phyloP scores from a whole-genome alignment of 1,284 basidiomycete genomes.

The Cystobasidium slooffiae region DNA sequence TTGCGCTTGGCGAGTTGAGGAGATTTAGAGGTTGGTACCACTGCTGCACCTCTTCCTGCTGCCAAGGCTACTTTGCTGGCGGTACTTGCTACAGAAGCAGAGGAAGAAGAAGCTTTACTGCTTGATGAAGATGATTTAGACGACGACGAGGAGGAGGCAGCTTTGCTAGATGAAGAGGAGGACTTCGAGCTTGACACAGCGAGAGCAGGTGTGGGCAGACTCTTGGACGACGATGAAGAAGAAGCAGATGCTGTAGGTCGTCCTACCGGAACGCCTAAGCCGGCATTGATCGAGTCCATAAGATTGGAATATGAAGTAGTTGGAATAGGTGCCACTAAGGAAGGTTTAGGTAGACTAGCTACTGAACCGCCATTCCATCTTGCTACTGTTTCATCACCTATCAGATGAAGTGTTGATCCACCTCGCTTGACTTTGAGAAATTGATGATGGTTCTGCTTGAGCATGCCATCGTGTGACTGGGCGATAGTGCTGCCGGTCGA shows the following conservation, averaged over 20 bases:
- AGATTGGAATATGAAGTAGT: conserved; percentile 33
- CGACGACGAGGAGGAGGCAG: conserved; percentile 9
- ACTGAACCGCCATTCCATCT: conserved; percentile 35
- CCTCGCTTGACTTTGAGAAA: conserved; percentile 36
- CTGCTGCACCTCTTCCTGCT: conserved; percentile 10
- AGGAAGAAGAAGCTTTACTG: conserved; percentile 5
- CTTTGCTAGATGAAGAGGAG: background rate
- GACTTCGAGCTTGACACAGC: background rate
- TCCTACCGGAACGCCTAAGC: conserved; percentile 30
- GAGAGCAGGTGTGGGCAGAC: background rate
- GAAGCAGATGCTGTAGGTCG: conserved; percentile 19
- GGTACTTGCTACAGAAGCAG: background rate
- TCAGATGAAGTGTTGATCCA: conserved; percentile 30
- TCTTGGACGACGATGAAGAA: conserved; percentile 1
- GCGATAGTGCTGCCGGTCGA: conserved; percentile 24
- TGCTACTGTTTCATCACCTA: conserved; percentile 41
- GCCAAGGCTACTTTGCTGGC: conserved; percentile 6
- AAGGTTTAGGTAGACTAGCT: conserved; percentile 19
- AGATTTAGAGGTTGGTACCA: background rate
- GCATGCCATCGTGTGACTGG: conserved; percentile 16
- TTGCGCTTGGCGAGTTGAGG: conserved; percentile 18
- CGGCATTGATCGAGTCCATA: conserved; percentile 42
- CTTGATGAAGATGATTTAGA: conserved; percentile 17
- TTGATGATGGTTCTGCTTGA: conserved; percentile 37
- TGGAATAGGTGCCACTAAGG: conserved; percentile 1